Conservation (phyloP, 306 rosid species). For the Castanopsis chinensis region DNA sequence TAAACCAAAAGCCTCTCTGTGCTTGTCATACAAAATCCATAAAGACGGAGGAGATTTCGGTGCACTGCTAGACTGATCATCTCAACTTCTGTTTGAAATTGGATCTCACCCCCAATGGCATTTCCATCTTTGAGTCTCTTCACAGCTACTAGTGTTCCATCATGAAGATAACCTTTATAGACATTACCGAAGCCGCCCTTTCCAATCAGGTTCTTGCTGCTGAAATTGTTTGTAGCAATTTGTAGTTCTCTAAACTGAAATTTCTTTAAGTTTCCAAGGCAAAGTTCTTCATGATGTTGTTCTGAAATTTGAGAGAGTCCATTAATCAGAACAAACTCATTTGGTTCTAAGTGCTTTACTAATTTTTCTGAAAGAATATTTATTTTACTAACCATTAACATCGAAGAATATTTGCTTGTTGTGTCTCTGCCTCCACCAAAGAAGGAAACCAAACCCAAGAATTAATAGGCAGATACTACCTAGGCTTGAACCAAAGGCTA, state of each 20-base stretch:
- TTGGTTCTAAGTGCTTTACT: neutral
- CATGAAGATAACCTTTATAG: conserved; percentile 84
- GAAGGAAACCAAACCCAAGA: conserved; percentile 72
- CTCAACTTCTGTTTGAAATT: conserved; percentile 92
- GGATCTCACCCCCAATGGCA: conserved; percentile 80
- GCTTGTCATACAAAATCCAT: conserved; percentile 81
- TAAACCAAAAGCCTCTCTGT: conserved; percentile 87
- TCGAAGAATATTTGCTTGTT: conserved; percentile 92
- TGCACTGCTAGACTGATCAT: conserved; percentile 98
- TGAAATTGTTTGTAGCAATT: conserved; percentile 79
- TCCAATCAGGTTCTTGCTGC: conserved; percentile 82
- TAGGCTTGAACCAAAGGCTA: conserved; percentile 81
- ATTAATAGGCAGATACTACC: conserved; percentile 73
- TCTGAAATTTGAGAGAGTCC: conserved; percentile 43
- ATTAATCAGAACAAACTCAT: neutral
- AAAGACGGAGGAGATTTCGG: conserved; percentile 84
- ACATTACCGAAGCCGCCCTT: conserved; percentile 96
- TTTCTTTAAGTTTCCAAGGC: conserved; percentile 84
- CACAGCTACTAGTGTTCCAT: conserved; percentile 78
- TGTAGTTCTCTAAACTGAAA: conserved; percentile 93
- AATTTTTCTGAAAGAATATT: neutral
- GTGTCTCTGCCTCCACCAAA: conserved; percentile 86
- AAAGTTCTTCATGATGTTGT: conserved; percentile 64
- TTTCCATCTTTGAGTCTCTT: conserved; percentile 91
- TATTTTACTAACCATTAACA: conserved; percentile 60